Base-by-base conservation (phyloP, 1,139 yeast species). In the Arxiozyma slooffiae region DNA sequence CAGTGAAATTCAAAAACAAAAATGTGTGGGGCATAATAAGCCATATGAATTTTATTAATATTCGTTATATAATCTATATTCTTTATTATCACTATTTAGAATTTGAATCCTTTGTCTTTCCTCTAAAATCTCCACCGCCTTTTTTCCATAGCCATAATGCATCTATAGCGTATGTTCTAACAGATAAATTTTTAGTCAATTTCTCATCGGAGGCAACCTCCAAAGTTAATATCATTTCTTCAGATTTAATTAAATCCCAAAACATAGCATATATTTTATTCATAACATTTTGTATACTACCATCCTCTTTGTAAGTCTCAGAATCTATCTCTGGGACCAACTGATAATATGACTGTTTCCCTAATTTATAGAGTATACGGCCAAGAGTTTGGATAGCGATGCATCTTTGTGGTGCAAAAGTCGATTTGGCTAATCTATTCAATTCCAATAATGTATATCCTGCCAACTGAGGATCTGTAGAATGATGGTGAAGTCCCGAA, bases 121-220 rank as follows among this genome's bases (percentile, higher is more conserved):
- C 45, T 51, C 66, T 57, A 45, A 54, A 60, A 51, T 69, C 71
- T 21, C 89, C 89, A 4, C 86, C 86, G n/a, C 86, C 89, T 61
- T 82, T 78, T 59, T 77, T 82, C 92, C 95, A 88, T 49, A 90
- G 72, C 97, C 97, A 92, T 43, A 92, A 74, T 0, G 97, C 97
- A 58, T 92, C 98, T 22, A 86, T 76, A 1, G 97, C 96, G 62
- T 89, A 86, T 57, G 80, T 85, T 55, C 89, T 73, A 3, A 90
- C 90, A 30, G 92, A 85, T 44, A 90, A 56, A 63, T 86, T 86
- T 26, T 70, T 72, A 0, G 92, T 82, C 48, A 70, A 71, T 14
- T 67, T 66, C 52, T 87, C 96, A 58, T 84, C 85, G 0, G 95
- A 79, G 9, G 92, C 88, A 52, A 83, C 85, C 43, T 80, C 73